Evolutionary conservation across 2,329 filamentous ascomycete species (phyloP), one percentile per base, ranked within the genome.

Genomic region (Cladophialophora immunda): DNA sequence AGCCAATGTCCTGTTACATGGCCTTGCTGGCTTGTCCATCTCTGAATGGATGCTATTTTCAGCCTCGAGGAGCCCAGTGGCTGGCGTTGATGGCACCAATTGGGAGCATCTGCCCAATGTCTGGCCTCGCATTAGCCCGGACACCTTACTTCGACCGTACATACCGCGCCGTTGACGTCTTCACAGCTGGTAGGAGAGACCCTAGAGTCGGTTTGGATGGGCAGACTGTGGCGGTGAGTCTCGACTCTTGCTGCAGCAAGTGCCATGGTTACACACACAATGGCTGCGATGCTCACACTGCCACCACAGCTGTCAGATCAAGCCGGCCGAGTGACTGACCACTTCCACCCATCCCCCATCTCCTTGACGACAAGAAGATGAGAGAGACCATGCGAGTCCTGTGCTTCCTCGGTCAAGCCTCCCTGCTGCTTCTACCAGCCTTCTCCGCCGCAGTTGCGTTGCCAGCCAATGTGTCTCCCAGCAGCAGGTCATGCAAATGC

Each of bases 61-160:
- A 50, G 45, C 45, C 9, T 50, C 45, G 45, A 25, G 19, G 19
- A 25, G 8, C 22, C 27, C 45, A 27, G 11, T 50, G 45, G 45
- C 45, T 25, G 45, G 19, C 25, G 29, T 15, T 53, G 41, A 62
- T 53, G 47, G 15, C 15, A 50, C 45, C 45, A 50, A 27, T 50
- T 50, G 45, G 45, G 45, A 50, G 45, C 8, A 27, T 27, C 22
- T 25, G 19, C 8, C 27, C 45, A 50, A 25, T 19, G 45, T 27
- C 45, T 50, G 45, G 19, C 45, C 45, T 50, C 22, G 45, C 45
- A 50, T 25, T 50, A 27, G 45, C 45, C 27, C 19, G 17, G 41
- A 4, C 55, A 41, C 45, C 45, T 50, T 50, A 50, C 45, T 50
- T 50, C 19, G 45, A 50, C 45, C 15, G 19, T 50, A 4, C n/a